phyloP scores from a whole-genome alignment of 1,139 yeast species.

The Nadsonia commutata region DNA sequence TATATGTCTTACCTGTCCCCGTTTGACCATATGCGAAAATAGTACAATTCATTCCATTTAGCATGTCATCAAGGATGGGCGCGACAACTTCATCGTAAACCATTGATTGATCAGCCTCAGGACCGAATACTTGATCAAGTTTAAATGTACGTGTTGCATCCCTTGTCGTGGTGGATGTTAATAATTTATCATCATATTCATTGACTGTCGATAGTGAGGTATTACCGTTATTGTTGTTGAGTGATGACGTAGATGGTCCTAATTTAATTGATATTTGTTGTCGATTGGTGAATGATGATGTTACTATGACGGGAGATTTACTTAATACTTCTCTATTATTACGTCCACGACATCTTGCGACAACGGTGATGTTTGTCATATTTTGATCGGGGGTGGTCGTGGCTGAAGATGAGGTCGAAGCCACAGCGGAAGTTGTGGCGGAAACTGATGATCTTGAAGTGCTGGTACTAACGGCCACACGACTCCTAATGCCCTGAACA shows the following conservation, averaged over 20 bases:
- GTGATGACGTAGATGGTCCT: constrained; percentile 1
- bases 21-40: constrained; percentile 83
- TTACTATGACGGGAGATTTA: constrained; percentile 59
- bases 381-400: neutral
- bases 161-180: neutral
- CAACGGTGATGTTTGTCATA: constrained; percentile 51
- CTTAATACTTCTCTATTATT: constrained; percentile 54
- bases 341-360: constrained; percentile 79
- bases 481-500: too few species aligned
- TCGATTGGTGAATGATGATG: constrained; percentile 9
- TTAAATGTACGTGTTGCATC: constrained; percentile 29
- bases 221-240: neutral
- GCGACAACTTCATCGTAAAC: constrained; percentile 45
- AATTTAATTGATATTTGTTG: neutral
- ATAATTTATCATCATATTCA: neutral
- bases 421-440: too few species aligned
- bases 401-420: neutral
- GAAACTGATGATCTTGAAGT: too few species aligned
- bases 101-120: constrained; percentile 52
- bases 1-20: constrained; percentile 76
- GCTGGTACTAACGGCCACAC: too few species aligned
- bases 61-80: constrained; percentile 44
- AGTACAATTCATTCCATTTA: constrained; percentile 47
- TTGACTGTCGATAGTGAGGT: neutral
- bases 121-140: constrained; percentile 59